phyloP scores from a whole-genome alignment of 2,329 filamentous ascomycete genomes.

The Penicillium griseofulvum region DNA sequence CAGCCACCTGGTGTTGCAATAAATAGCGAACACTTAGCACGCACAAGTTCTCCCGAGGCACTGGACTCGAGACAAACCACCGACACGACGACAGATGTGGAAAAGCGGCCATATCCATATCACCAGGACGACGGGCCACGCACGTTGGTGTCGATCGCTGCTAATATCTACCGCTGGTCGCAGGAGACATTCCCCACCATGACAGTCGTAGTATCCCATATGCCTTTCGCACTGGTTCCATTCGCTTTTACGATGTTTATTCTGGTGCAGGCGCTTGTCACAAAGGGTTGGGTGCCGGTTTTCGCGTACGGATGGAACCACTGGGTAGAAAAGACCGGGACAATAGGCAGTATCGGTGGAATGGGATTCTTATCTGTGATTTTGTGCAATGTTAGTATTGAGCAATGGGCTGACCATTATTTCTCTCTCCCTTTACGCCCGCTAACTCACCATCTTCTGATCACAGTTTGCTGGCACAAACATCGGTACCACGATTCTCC shows the following conservation, averaged over 20 bases:
- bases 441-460: slow-evolving; percentile 10
- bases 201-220: slow-evolving; percentile 61
- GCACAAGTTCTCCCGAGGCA: not conserved
- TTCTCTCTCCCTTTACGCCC: not conserved
- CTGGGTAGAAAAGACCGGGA: slow-evolving; percentile 68
- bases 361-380: slow-evolving; percentile 72
- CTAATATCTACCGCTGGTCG: slow-evolving; percentile 54
- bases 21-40: not conserved
- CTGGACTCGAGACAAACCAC: slow-evolving; percentile 1
- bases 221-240: slow-evolving; percentile 66
- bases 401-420: not conserved
- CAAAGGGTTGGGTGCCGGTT: slow-evolving; percentile 70
- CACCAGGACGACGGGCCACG: slow-evolving; percentile 23
- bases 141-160: slow-evolving; percentile 55
- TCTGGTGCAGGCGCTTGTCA: slow-evolving; percentile 68
- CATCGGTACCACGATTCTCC: slow-evolving; percentile 71
- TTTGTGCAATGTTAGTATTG: slow-evolving; percentile 64
- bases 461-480: slow-evolving; percentile 71
- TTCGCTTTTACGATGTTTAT: slow-evolving; percentile 75
- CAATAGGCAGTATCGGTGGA: slow-evolving; percentile 65
- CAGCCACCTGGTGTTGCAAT: not conserved
- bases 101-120: slow-evolving; percentile 22
- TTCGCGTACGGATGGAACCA: slow-evolving; percentile 73
- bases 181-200: slow-evolving; percentile 71
- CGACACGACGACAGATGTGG: slow-evolving; percentile 26